phyloP scores from a whole-genome alignment of 495 filamentous ascomycete genomes.

The Daldinia vernicosa region DNA sequence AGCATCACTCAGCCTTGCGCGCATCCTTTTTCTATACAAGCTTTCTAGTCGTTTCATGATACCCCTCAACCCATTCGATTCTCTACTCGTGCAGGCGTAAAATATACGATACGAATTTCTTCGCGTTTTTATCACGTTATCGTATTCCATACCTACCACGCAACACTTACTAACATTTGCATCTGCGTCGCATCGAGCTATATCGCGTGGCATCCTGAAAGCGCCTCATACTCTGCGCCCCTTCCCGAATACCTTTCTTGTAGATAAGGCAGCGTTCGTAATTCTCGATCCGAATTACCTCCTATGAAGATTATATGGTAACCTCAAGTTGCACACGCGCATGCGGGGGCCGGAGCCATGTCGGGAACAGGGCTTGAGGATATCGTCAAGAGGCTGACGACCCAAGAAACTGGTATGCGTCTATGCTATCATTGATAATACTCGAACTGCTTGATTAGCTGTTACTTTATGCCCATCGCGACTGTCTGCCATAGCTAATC shows the following conservation, averaged over 20 bases:
- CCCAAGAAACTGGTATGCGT: slow-evolving; percentile 59
- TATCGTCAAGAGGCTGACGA: slow-evolving; percentile 62
- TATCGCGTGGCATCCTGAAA: background rate
- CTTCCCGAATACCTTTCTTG: background rate
- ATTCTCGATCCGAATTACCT: background rate
- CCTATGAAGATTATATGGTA: slow-evolving; percentile 6
- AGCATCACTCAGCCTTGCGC: slow-evolving; percentile 25
- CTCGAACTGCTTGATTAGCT: background rate
- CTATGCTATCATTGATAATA: background rate
- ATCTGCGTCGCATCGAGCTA: slow-evolving; percentile 20
- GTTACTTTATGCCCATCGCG: background rate
- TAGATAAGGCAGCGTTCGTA: background rate
- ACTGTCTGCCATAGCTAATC: slow-evolving; percentile 4
- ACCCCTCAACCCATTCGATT: slow-evolving; percentile 36
- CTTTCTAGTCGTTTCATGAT: slow-evolving; percentile 39
- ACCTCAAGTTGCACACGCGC: slow-evolving; percentile 20
- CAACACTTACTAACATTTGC: slow-evolving; percentile 1
- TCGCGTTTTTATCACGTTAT: background rate
- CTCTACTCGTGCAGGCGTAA: slow-evolving; percentile 10
- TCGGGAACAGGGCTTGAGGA: slow-evolving; percentile 61
- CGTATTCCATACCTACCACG: background rate
- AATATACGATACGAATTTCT: background rate
- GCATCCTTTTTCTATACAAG: slow-evolving; percentile 31
- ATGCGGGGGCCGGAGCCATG: slow-evolving; percentile 55
- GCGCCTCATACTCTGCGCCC: background rate